phyloP scores from a whole-genome alignment of 257 asterid genomes.

The Coffea canephora region DNA sequence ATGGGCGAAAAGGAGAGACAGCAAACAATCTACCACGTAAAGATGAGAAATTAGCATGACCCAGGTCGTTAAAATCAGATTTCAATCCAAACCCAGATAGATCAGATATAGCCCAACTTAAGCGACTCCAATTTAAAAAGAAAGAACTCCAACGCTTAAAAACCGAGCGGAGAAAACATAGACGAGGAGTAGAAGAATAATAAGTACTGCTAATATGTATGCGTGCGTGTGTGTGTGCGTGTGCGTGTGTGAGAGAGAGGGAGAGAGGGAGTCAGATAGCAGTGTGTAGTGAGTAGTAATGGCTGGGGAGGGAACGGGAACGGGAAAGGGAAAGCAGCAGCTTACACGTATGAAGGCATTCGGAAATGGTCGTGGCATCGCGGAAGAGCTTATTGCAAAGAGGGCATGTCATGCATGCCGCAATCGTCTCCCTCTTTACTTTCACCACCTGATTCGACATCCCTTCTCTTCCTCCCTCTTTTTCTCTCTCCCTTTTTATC shows the following conservation, averaged over 20 bases:
- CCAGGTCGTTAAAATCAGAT: conserved; percentile 15
- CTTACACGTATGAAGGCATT: conserved; percentile 97
- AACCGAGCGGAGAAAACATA: not conserved
- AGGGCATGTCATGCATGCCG: conserved; percentile 99
- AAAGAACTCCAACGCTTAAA: not conserved
- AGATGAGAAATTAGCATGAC: conserved; percentile 2
- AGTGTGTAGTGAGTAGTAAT: too few species aligned
- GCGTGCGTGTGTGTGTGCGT: too few species aligned
- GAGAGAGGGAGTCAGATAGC: not conserved
- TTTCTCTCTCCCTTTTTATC: not conserved
- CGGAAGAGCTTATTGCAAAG: conserved; percentile 81
- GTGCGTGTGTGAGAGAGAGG: not conserved
- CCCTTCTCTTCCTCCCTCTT: not conserved
- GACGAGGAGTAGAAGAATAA: not conserved
- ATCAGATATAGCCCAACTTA: conserved; percentile 13
- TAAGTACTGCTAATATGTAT: too few species aligned
- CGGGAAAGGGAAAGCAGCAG: not conserved
- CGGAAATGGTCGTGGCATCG: conserved; percentile 91
- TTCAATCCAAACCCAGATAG: conserved; percentile 5
- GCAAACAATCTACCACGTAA: not conserved
- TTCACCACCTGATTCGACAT: conserved; percentile 81
- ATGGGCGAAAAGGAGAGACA: not conserved
- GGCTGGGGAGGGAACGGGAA: not conserved
- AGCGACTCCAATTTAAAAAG: conserved; percentile 7
- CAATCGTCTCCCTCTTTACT: conserved; percentile 68